These are phyloP conservation scores for Penicillium sp. DNA, from an alignment of 2,329 filamentous ascomycete genomes.

Conservation along the genomic window DNA sequence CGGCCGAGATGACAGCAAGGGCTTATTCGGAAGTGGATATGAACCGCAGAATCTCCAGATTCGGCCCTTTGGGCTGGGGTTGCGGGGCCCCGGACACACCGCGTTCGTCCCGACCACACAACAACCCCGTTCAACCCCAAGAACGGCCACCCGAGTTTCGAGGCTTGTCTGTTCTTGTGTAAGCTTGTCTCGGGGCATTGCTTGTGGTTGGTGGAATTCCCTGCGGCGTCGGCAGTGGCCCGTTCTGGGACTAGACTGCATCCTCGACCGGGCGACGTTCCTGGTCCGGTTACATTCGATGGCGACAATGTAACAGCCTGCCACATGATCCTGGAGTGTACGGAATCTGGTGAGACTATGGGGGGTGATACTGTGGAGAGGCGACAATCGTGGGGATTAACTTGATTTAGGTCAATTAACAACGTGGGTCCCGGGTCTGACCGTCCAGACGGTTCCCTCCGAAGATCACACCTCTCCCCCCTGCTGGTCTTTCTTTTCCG, in stretches of 20 bases:
- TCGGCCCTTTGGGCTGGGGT: background rate
- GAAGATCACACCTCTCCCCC: background rate
- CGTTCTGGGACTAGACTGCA: background rate
- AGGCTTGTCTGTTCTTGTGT: background rate
- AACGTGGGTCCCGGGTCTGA: no score
- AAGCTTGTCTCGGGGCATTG: background rate
- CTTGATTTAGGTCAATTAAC: no score
- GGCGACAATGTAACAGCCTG: background rate
- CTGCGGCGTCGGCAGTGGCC: background rate
- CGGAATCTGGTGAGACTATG: background rate
- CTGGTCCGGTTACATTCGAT: background rate
- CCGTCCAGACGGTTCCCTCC: no score
- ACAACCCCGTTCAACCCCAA: no score
- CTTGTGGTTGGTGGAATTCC: background rate
- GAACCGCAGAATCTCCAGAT: background rate
- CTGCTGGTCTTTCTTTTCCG: no score
- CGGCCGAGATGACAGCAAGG: background rate
- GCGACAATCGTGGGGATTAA: no score
- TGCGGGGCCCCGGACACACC: background rate
- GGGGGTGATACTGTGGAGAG: background rate
- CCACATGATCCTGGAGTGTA: background rate
- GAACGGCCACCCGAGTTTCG: background rate
- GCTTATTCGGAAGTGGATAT: background rate
- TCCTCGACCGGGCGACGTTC: background rate
- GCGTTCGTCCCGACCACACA: background rate